These are phyloP conservation scores for Rosa hybrid DNA, from an alignment of 331 rosid species.

Conservation along the genomic window DNA sequence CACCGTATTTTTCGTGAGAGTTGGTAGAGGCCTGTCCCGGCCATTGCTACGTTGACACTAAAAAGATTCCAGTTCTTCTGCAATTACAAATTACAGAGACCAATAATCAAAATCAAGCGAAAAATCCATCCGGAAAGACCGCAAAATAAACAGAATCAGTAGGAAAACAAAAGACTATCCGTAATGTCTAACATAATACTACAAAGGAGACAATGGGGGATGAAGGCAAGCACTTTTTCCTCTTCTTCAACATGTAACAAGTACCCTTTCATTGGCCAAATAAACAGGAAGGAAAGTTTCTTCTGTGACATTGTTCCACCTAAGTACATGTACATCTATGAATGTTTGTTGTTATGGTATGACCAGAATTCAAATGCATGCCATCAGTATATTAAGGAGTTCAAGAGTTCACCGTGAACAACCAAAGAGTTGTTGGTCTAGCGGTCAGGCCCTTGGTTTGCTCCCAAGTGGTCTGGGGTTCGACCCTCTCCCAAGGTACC, in stretches of 20 bases:
- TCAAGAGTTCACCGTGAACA: background rate
- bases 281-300: background rate
- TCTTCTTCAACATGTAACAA: background rate
- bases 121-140: background rate
- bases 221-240: background rate
- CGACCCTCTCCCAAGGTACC: no score
- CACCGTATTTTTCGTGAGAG: conserved; percentile 47
- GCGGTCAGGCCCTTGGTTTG: no score
- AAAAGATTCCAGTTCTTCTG: conserved; percentile 66
- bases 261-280: no score
- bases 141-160: background rate
- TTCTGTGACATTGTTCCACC: background rate
- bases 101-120: conserved; percentile 4
- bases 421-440: no score
- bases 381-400: background rate
- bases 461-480: no score
- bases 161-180: background rate
- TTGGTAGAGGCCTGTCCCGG: conserved; percentile 53
- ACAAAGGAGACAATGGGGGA: background rate
- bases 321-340: background rate
- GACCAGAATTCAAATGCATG: background rate
- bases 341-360: background rate
- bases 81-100: conserved; percentile 10
- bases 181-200: background rate
- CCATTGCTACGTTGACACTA: conserved; percentile 52